Conservation (phyloP, 805 yeast genomes). For the Cyberlindnera xishuangbannaensis region DNA sequence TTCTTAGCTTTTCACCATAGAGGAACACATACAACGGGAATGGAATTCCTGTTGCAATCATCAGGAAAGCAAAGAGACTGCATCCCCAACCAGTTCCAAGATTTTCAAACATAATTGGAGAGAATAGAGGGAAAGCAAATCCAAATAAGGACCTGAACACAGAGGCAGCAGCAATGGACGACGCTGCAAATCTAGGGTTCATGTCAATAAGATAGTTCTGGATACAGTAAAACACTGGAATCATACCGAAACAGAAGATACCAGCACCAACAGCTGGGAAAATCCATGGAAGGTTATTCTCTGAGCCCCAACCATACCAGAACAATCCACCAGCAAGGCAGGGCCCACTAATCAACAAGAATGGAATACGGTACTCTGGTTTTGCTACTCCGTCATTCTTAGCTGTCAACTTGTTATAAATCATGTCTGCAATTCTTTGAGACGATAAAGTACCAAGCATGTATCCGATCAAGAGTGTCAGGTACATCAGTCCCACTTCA, state of each 20-base stretch:
- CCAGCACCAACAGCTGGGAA: constrained; percentile 58
- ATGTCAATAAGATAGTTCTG: constrained; percentile 67
- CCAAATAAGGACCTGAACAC: constrained; percentile 64
- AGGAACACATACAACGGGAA: constrained; percentile 53
- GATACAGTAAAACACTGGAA: constrained; percentile 62
- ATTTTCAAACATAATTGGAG: constrained; percentile 46
- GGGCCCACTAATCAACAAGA: constrained; percentile 43
- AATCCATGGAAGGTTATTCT: constrained; percentile 50
- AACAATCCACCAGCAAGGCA: constrained; percentile 54
- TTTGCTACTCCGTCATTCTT: constrained; percentile 47
- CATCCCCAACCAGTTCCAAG: constrained; percentile 71
- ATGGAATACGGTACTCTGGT: constrained; percentile 58
- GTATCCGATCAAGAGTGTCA: constrained; percentile 53
- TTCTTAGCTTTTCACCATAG: constrained; percentile 52
- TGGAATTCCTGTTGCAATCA: constrained; percentile 56
- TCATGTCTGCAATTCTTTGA: constrained; percentile 37
- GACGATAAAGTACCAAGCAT: constrained; percentile 43
- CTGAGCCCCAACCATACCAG: constrained; percentile 71
- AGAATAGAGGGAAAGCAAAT: constrained; percentile 63
- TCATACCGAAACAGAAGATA: constrained; percentile 52
- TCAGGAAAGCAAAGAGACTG: constrained; percentile 54
- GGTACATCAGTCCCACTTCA: constrained; percentile 51
- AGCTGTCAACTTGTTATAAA: constrained; percentile 32
- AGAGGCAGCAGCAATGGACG: constrained; percentile 65
- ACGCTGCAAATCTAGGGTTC: constrained; percentile 62